phyloP scores from a whole-genome alignment of 805 yeast genomes.

The Wickerhamomyces ciferrii region DNA sequence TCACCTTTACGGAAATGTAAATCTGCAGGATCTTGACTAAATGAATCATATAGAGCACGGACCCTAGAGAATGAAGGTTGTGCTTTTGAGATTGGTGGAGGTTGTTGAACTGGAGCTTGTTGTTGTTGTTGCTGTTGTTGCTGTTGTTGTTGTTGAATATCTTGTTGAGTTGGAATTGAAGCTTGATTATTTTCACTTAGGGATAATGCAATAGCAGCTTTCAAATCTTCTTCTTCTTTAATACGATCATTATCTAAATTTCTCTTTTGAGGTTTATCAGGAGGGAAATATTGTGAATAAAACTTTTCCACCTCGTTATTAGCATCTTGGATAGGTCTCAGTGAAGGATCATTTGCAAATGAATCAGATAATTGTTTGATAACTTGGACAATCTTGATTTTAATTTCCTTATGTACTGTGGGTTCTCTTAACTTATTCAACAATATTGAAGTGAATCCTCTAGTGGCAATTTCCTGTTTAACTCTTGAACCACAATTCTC shows the following conservation, averaged over 20 bases:
- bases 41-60: slow-evolving; percentile 78
- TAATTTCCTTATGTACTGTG: slow-evolving; percentile 61
- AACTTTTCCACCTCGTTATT: slow-evolving; percentile 40
- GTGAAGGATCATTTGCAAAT: slow-evolving; percentile 70
- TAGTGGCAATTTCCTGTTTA: slow-evolving; percentile 57
- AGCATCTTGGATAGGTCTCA: slow-evolving; percentile 63
- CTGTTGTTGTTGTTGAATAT: slow-evolving; percentile 4
- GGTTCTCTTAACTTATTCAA: slow-evolving; percentile 45
- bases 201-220: slow-evolving; percentile 70
- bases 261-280: slow-evolving; percentile 56
- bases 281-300: slow-evolving; percentile 36
- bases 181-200: slow-evolving; percentile 24
- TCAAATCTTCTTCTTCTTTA: slow-evolving; percentile 76
- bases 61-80: slow-evolving; percentile 49
- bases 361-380: slow-evolving; percentile 60
- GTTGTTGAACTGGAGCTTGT: slow-evolving; percentile 5
- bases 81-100: slow-evolving; percentile 16
- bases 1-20: slow-evolving; percentile 85
- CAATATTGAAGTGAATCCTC: slow-evolving; percentile 43
- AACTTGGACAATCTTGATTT: slow-evolving; percentile 58
- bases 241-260: slow-evolving; percentile 38
- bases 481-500: slow-evolving; percentile 74
- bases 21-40: slow-evolving; percentile 79
- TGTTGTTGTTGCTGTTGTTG: slow-evolving; percentile 13
- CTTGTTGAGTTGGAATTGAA: slow-evolving; percentile 3